Conservation (phyloP, 1,284 basidiomycete genomes). For the Omphalotus olearius region DNA sequence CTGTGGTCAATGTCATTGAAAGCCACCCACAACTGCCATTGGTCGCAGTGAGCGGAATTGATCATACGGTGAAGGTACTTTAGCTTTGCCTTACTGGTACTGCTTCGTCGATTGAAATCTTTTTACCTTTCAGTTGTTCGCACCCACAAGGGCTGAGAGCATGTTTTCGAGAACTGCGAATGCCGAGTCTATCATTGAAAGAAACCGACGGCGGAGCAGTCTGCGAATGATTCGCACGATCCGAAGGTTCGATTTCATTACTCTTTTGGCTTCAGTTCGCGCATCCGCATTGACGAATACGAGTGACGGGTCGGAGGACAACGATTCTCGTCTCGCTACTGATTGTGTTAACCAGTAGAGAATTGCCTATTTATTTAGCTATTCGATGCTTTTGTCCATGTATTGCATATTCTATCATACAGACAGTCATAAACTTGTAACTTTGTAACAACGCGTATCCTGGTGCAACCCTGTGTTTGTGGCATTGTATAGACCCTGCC, state of each 20-base stretch:
- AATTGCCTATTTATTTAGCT: not conserved
- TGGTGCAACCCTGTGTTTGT: too few species aligned
- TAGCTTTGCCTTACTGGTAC: conserved; percentile 14
- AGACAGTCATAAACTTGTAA: too few species aligned
- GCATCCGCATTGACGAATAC: not conserved
- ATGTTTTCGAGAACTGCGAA: conserved; percentile 49
- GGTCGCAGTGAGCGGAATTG: conserved; percentile 86
- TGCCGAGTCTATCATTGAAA: conserved; percentile 49
- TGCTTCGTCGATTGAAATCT: conserved; percentile 4
- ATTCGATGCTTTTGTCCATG: not conserved
- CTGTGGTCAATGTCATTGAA: conserved; percentile 85
- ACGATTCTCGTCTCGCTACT: not conserved
- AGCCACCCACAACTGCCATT: conserved; percentile 80
- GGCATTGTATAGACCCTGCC: too few species aligned
- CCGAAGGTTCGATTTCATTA: conserved; percentile 9
- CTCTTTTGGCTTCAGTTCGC: conserved; percentile 8
- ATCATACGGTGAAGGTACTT: conserved; percentile 78
- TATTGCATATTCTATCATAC: too few species aligned
- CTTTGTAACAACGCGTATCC: too few species aligned
- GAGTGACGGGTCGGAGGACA: not conserved
- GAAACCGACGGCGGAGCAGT: conserved; percentile 38
- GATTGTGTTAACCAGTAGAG: conserved; percentile 11
- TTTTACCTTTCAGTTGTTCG: conserved; percentile 54
- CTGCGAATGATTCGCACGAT: conserved; percentile 4
- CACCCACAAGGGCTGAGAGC: conserved; percentile 46